Conservation (phyloP, 2,329 filamentous ascomycete genomes). For the Sclerotinia nivalis region DNA sequence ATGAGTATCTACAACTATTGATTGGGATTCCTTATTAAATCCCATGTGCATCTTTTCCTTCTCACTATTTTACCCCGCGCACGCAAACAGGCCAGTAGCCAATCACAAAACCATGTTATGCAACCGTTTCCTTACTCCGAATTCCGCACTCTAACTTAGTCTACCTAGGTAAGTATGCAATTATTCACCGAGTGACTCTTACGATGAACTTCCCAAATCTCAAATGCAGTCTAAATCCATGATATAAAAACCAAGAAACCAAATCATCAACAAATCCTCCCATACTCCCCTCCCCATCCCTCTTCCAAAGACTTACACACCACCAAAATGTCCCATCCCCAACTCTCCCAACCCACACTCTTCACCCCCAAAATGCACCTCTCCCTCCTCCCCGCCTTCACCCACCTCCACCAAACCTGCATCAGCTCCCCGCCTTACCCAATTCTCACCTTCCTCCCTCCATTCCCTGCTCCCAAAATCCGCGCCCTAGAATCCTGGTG, state of each 20-base stretch:
- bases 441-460: constrained; percentile 1
- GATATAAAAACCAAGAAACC: neutral
- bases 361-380: neutral
- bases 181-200: neutral
- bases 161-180: no score
- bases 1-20: neutral
- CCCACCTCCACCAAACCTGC: neutral
- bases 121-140: neutral
- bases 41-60: neutral
- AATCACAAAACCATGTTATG: neutral
- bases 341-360: neutral
- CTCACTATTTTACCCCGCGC: neutral
- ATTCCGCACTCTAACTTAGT: neutral
- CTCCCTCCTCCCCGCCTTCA: neutral
- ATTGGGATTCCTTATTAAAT: neutral
- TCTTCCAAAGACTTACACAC: no score
- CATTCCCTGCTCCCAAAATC: neutral
- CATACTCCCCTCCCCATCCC: neutral
- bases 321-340: neutral
- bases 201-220: neutral
- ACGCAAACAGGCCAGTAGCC: neutral
- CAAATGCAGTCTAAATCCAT: neutral
- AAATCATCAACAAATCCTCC: neutral
- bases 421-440: neutral
- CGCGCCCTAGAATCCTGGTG: neutral